Evolutionary conservation across 495 filamentous ascomycete genomes (phyloP).

Genomic region (Aspergillus bertholletiae): DNA sequence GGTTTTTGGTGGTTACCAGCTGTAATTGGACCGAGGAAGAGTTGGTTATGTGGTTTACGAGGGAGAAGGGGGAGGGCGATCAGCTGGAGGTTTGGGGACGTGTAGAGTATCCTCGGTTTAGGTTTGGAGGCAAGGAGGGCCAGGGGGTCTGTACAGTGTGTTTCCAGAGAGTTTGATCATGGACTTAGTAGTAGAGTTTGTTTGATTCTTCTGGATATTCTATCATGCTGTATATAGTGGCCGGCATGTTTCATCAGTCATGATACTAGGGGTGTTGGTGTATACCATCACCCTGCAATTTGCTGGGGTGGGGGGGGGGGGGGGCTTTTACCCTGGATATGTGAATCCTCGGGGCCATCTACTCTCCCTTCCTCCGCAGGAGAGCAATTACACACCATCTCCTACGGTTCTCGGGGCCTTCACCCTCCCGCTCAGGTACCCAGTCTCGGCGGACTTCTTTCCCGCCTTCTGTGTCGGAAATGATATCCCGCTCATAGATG

Average conservation of each 20-base stretch:
- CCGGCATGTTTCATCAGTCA: constrained; percentile 1
- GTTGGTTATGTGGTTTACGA: constrained; percentile 70
- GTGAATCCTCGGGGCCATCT: no score
- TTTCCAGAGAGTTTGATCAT: constrained; percentile 51
- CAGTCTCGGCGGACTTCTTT: constrained; percentile 59
- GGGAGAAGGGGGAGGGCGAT: constrained; percentile 23
- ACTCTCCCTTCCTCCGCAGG: constrained; percentile 39
- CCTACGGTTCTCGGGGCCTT: constrained; percentile 64
- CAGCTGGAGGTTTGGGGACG: constrained; percentile 55
- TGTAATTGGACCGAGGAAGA: constrained; percentile 98
- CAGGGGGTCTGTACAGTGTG: constrained; percentile 81
- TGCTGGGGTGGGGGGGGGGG: background rate
- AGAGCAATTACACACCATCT: constrained; percentile 76
- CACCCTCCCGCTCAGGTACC: constrained; percentile 49
- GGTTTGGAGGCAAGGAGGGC: constrained; percentile 82
- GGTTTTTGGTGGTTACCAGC: constrained; percentile 80
- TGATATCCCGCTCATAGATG: constrained; percentile 72
- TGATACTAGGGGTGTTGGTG: background rate
- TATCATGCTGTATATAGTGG: background rate
- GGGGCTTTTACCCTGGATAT: background rate
- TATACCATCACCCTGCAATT: background rate
- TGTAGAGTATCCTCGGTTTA: constrained; percentile 78
- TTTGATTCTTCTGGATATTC: background rate
- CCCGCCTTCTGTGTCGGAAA: constrained; percentile 51
- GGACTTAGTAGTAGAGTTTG: background rate